Base-by-base conservation (phyloP, 2,329 filamentous ascomycete species). In the Penicillium sp. region DNA sequence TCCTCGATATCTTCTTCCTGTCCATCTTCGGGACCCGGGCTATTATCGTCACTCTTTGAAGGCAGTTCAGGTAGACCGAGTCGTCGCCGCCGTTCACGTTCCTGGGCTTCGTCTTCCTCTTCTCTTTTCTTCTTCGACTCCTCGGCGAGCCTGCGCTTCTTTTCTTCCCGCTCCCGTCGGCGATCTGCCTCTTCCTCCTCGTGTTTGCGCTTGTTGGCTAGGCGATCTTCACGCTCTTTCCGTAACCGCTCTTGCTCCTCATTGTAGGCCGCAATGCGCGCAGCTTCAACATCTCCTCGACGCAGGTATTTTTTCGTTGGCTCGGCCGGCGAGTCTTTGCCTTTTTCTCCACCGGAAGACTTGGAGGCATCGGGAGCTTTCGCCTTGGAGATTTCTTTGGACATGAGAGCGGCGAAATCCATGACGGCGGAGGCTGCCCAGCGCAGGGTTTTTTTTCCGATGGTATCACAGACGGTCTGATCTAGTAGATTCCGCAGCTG, bases 321-420 rank as follows among this genome's bases (percentile, higher is more conserved):
- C 27, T 64, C 48, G n/a, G 67, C 36, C 25, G 65, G 50, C 10
- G 57, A 33, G 2, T 45, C 49, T 42, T 61, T 63, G 9, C 54
- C 41, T 20, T 63, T 57, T 31, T 51, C 54, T 36, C 50, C 20
- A 11, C 40, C 50, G 33, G 65, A 48, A 39, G 67, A 50, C 56
- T 62, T 54, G 61, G 48, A 36, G 65, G 72, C 57, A 46, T 74
- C 61, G 38, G 73, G 61, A 48, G 81, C 74, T 71, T 90, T 90
- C 61, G 86, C 80, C 72, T 94, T 95, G 65, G 89, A 84, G 66
- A 99, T 94, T 74, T 96, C 91, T 68, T 90, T 88, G 65, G 89
- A 85, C 90, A 99, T 95, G 43, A 99, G 78, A 31, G 90, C 84
- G 55, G 91, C 91, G 77, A 99, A 99, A 74, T 99, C 92, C 94